Evolutionary conservation across 2,329 filamentous ascomycete species (phyloP).

Genomic region (Aphanocladium album): DNA sequence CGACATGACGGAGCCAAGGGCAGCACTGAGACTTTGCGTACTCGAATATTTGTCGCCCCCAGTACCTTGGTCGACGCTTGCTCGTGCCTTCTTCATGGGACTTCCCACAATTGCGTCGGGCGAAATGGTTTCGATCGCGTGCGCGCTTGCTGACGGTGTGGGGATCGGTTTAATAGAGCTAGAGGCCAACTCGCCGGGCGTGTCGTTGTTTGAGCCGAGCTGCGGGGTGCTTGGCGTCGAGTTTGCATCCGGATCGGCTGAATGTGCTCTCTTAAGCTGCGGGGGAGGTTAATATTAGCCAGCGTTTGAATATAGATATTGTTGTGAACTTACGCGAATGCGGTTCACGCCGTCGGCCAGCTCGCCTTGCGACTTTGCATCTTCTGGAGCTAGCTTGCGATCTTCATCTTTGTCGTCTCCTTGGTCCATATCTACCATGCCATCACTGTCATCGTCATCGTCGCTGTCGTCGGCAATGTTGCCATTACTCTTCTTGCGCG

Average conservation of each 20-base stretch:
- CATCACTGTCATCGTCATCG: constrained; percentile 58
- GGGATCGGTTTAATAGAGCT: constrained; percentile 14
- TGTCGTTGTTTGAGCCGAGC: constrained; percentile 38
- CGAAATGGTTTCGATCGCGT: constrained; percentile 27
- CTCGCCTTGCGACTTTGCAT: constrained; percentile 67
- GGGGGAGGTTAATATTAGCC: constrained; percentile 19
- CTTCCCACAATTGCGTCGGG: constrained; percentile 53
- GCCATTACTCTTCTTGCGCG: constrained; percentile 59
- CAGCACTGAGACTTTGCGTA: constrained; percentile 31
- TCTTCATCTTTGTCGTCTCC: constrained; percentile 57
- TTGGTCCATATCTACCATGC: constrained; percentile 61
- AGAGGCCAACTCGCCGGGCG: constrained; percentile 23
- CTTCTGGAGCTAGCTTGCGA: constrained; percentile 61
- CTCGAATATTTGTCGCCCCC: constrained; percentile 22
- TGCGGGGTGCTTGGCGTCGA: constrained; percentile 27
- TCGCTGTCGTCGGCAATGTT: constrained; percentile 70
- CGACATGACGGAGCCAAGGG: constrained; percentile 28
- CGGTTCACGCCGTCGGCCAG: constrained; percentile 75
- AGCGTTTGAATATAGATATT: not conserved
- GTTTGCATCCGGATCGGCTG: constrained; percentile 58
- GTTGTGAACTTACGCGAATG: constrained; percentile 59
- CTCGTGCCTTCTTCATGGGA: constrained; percentile 70
- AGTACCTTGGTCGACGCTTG: constrained; percentile 41
- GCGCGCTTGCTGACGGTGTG: constrained; percentile 17
- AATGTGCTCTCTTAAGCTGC: constrained; percentile 77